A percentile compares a stretch with the other conserved stretches of the same genome.
Conservation (phyloP, 1,284 basidiomycete genomes). For the Boletus semigastroideus region DNA sequence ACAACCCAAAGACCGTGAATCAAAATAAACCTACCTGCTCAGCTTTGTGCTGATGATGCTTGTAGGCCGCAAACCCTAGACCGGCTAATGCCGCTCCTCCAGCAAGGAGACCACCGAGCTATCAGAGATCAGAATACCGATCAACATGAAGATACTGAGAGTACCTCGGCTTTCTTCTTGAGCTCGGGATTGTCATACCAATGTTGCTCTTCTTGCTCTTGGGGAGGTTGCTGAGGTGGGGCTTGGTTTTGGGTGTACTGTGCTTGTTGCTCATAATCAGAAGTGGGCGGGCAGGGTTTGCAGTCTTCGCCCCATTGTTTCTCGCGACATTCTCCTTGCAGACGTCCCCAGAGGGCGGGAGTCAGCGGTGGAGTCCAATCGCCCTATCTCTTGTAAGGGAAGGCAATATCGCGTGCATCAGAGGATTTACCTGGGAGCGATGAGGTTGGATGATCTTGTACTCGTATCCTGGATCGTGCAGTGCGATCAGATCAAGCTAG, state of each 20-base stretch:
- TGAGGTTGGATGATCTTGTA: slow-evolving; percentile 76
- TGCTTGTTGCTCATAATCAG: slow-evolving; percentile 30
- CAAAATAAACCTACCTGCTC: slow-evolving; percentile 47
- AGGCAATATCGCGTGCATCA: neutral
- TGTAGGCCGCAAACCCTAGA: slow-evolving; percentile 53
- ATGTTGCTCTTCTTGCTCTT: slow-evolving; percentile 52
- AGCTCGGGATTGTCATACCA: slow-evolving; percentile 53
- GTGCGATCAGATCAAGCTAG: slow-evolving; percentile 12
- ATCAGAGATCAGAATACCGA: slow-evolving; percentile 8
- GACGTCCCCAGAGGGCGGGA: slow-evolving; percentile 67
- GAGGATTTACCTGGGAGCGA: slow-evolving; percentile 52
- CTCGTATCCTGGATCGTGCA: slow-evolving; percentile 41
- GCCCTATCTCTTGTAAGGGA: slow-evolving; percentile 37
- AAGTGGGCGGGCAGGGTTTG: slow-evolving; percentile 17
- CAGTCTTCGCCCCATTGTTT: slow-evolving; percentile 16
- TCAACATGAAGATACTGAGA: neutral
- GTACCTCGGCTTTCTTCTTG: slow-evolving; percentile 61
- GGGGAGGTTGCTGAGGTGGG: slow-evolving; percentile 33
- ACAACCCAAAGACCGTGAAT: neutral
- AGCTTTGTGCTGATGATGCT: slow-evolving; percentile 54
- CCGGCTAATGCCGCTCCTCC: slow-evolving; percentile 54
- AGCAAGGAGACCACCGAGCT: slow-evolving; percentile 64
- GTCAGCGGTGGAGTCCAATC: slow-evolving; percentile 64
- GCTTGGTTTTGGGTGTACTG: slow-evolving; percentile 36
- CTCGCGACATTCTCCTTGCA: slow-evolving; percentile 34